These are phyloP conservation scores for Posidonia oceanica DNA, from an alignment of 116 monocot genomes.

Conservation along the genomic window DNA sequence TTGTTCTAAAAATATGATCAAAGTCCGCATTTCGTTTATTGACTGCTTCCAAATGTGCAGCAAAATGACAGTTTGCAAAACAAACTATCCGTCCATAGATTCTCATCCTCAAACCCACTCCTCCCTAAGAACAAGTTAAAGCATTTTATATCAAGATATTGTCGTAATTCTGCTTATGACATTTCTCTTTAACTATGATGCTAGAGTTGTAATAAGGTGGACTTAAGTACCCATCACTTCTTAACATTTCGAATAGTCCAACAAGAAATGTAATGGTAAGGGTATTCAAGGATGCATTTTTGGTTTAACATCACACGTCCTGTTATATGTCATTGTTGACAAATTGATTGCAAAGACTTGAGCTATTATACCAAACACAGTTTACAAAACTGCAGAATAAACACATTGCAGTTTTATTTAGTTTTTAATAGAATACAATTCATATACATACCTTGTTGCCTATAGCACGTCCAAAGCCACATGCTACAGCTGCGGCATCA, in stretches of 20 bases:
- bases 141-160: neutral
- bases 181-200: neutral
- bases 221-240: too few species aligned
- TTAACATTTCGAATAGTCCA: too few species aligned
- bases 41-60: constrained; percentile 95
- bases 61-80: constrained; percentile 93
- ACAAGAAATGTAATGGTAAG: too few species aligned
- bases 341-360: neutral
- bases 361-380: neutral
- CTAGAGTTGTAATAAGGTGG: too few species aligned
- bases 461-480: constrained; percentile 89
- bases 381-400: too few species aligned
- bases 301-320: too few species aligned
- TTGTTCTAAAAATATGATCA: constrained; percentile 71
- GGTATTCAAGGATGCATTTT: too few species aligned
- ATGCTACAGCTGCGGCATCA: constrained; percentile 92
- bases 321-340: neutral
- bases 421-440: neutral
- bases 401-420: too few species aligned
- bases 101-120: constrained; percentile 91
- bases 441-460: constrained; percentile 70
- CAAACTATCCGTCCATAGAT: constrained; percentile 68
- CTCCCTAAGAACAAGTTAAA: constrained; percentile 47
- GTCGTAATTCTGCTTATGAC: neutral
- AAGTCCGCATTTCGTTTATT: constrained; percentile 83